A percentile compares a stretch with the other conserved stretches of the same genome.
Evolutionary conservation across 1,284 basidiomycete species (phyloP).

Genomic region (Amylostereum areolatum): DNA sequence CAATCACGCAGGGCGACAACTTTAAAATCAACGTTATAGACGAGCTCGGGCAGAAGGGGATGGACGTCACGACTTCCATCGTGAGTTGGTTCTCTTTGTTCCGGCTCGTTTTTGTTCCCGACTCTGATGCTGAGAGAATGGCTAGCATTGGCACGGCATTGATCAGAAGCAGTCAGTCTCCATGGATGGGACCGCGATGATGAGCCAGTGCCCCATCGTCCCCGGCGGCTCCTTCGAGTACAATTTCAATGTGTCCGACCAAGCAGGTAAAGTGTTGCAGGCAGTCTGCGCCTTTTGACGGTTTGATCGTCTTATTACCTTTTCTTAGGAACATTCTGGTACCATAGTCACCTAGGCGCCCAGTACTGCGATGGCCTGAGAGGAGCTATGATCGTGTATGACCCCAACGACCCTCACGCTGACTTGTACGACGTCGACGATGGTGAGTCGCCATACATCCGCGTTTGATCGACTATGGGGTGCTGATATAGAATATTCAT

Average conservation of each 20-base stretch:
- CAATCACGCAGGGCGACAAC: slow-evolving; percentile 15
- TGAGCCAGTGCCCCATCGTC: not conserved
- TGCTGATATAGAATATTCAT: no score
- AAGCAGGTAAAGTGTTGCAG: not conserved
- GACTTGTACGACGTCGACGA: slow-evolving; percentile 10
- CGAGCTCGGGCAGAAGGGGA: slow-evolving; percentile 23
- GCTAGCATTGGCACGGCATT: slow-evolving; percentile 31
- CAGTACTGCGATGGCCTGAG: slow-evolving; percentile 14
- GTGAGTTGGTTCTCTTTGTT: slow-evolving; percentile 12
- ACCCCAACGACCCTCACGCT: slow-evolving; percentile 4
- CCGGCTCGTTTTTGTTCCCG: not conserved
- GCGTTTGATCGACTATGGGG: no score
- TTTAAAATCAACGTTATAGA: slow-evolving; percentile 27
- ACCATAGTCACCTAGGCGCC: slow-evolving; percentile 13
- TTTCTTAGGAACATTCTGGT: slow-evolving; percentile 11
- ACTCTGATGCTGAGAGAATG: not conserved
- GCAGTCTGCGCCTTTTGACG: not conserved
- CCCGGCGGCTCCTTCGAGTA: not conserved
- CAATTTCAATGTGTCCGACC: not conserved
- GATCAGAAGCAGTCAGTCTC: slow-evolving; percentile 17
- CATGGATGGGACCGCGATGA: not conserved
- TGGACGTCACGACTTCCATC: slow-evolving; percentile 26
- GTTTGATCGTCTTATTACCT: not conserved
- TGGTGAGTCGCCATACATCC: not conserved
- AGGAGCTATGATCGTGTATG: slow-evolving; percentile 7